Percentiles rank a stretch among this genome's conserved stretches.
Evolutionary conservation across 352 stramenopile species (phyloP).

Genomic region (Phytophthora fragariaefolia): DNA sequence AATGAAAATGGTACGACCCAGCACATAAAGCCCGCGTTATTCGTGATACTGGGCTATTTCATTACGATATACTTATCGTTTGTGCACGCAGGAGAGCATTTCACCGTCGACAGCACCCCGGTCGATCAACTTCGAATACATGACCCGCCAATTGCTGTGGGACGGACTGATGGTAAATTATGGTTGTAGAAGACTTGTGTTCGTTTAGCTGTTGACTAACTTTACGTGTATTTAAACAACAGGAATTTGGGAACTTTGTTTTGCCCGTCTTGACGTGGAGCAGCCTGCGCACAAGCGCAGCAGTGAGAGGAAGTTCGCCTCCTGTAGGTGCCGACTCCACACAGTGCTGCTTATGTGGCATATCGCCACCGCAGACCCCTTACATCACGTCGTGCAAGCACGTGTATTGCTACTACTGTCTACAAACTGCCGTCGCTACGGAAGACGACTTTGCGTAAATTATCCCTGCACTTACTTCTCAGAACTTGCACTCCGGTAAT

Average conservation of each 20-base stretch:
- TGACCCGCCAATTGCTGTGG: conserved; percentile 87
- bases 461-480: conserved; percentile 3
- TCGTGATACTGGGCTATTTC: neutral
- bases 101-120: conserved; percentile 56
- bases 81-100: conserved; percentile 58
- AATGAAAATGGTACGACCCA: conserved; percentile 66
- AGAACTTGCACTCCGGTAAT: neutral
- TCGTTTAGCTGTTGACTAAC: too few species aligned
- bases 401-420: conserved; percentile 88
- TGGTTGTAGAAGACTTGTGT: too few species aligned
- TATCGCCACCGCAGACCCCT: conserved; percentile 70
- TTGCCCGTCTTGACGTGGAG: conserved; percentile 79
- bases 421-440: conserved; percentile 74
- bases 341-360: conserved; percentile 70
- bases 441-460: conserved; percentile 80
- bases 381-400: conserved; percentile 90
- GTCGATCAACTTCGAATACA: conserved; percentile 89
- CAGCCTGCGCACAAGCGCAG: conserved; percentile 34
- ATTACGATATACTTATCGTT: conserved; percentile 14
- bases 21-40: neutral
- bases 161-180: conserved; percentile 72
- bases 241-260: conserved; percentile 86
- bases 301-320: conserved; percentile 14
- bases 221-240: neutral
- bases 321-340: conserved; percentile 21